phyloP scores from a whole-genome alignment of 345 rosid genomes.

The Moricandia arvensis region DNA sequence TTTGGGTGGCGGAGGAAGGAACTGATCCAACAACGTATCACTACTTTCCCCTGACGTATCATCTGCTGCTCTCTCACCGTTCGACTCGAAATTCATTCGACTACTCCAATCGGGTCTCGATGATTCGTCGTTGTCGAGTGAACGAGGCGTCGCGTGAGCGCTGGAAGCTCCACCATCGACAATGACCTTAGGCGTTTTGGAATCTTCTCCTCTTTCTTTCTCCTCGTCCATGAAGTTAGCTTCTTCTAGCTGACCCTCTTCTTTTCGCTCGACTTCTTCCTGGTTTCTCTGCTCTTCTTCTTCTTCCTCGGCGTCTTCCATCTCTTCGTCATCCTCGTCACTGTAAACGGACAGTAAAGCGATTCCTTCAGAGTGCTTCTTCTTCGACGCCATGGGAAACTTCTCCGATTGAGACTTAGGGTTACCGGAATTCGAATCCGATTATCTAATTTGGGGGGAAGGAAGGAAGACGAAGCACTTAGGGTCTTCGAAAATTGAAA shows the following conservation, averaged over 20 bases:
- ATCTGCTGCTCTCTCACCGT: constrained; percentile 29
- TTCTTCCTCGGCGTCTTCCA: constrained; percentile 60
- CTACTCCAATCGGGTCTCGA: constrained; percentile 37
- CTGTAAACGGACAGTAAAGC: constrained; percentile 74
- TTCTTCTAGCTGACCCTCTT: constrained; percentile 35
- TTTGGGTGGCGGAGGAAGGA: constrained; percentile 64
- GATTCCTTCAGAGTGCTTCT: constrained; percentile 77
- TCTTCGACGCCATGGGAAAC: constrained; percentile 59
- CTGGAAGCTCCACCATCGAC: constrained; percentile 49
- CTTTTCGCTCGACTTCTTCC: constrained; percentile 22
- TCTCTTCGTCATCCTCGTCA: constrained; percentile 89
- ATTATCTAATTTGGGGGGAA: neutral
- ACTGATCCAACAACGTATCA: constrained; percentile 62
- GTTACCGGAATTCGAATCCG: neutral
- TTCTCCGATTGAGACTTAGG: neutral
- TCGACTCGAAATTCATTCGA: constrained; percentile 39
- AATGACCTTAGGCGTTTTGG: constrained; percentile 35
- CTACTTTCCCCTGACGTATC: constrained; percentile 42
- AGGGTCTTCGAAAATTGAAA: constrained; percentile 27
- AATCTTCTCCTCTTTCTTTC: constrained; percentile 34
- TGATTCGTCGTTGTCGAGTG: constrained; percentile 43
- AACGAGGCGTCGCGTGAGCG: constrained; percentile 47
- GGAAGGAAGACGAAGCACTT: neutral
- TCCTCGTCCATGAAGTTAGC: constrained; percentile 40
- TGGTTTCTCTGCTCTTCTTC: constrained; percentile 26